Evolutionary conservation across 352 stramenopile species (phyloP), one percentile per base, ranked within the genome.

Genomic region (Blastocystis sp.): DNA sequence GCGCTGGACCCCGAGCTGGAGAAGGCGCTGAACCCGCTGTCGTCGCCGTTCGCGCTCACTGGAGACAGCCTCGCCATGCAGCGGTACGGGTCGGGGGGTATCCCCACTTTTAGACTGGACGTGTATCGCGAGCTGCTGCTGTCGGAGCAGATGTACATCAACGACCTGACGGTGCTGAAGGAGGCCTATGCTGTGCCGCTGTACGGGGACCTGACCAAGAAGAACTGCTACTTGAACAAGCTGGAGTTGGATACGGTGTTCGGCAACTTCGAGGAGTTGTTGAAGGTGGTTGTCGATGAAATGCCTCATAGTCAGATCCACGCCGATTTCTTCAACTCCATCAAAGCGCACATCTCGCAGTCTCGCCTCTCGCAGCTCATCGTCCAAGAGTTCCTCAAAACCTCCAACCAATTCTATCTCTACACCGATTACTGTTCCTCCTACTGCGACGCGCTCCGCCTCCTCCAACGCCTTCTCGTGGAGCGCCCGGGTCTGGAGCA

Each of bases 321-420:
- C 38, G 28, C 48, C 10, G 74, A 68, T 52, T 84, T 68, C 34
- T 84, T 57, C 24, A 69, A 54, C 14, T 19, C 74, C 45, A 69
- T 84, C 34, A 84, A 84, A 19, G 40, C 34, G 14, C 57, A 69
- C 14, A 84, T 84, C 21, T 17, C 11, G 2, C 54, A 84, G 21
- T 10, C 52, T 7, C 74, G 74, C 28, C 60, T 84, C 0, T 84
- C 74, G 6, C 74, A 84, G 21, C 40, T 84, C 52, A 28, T 84
- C 59, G 28, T 54, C 19, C 74, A 59, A 7, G 74, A 84, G 61
- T 84, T 84, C 57, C 60, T 68, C 1, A 68, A 69, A 19, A 84
- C 74, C 2, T 54, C 57, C 1, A 84, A 84, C 45, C 74, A 84
- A 24, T 84, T 84, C 57, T 69, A 84, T 45, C 24, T 84, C 7